Base-by-base conservation (phyloP, 2,329 filamentous ascomycete species). In the Penicillium corylophilum region DNA sequence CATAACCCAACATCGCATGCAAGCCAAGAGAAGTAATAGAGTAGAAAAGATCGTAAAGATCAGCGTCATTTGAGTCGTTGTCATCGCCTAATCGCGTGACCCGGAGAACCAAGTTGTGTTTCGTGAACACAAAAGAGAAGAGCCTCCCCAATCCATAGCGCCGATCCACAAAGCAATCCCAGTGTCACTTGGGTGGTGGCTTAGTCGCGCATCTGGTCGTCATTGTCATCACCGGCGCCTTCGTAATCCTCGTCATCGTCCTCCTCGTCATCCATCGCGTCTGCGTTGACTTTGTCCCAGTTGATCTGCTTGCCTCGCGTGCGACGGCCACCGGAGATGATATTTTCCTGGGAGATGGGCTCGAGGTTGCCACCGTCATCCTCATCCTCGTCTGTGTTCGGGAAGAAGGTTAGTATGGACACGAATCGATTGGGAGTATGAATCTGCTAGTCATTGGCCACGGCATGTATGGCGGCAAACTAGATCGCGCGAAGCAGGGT, bases 221-320 rank as follows among this genome's bases (percentile, higher is more conserved):
- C 71, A 13, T 71, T 70, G 12, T 74, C 69, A 18, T 65, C 18
- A 22, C 35, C 53, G 35, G 28, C 43, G 28, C 18, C 55, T 31
- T 61, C 18, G 45, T 54, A 58, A 24, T 72, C 69, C 36, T 74
- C 70, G 26, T 68, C 59, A 44, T 71, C 70, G 55, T 74, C 75
- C 58, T 89, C 87, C 55, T 86, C 84, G 48, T 81, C 80, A 29
- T 80, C 76, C 70, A 82, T 81, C 35, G 81, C 77, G 22, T 82
- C 84, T 40, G 91, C 90, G 26, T 88, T 82, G 18, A 92, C 92
- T 79, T 95, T 91, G 66, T 88, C 88, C 76, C 90, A 97, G 80
- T 97, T 90, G 71, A 97, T 96, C 68, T 86, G 82, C 74, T 90
- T 89, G 69, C 92, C 92, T 68, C 93, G 93, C 58, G 93, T 97